Conservation (phyloP, 805 yeast genomes). For the Wickerhamomyces bisporus region DNA sequence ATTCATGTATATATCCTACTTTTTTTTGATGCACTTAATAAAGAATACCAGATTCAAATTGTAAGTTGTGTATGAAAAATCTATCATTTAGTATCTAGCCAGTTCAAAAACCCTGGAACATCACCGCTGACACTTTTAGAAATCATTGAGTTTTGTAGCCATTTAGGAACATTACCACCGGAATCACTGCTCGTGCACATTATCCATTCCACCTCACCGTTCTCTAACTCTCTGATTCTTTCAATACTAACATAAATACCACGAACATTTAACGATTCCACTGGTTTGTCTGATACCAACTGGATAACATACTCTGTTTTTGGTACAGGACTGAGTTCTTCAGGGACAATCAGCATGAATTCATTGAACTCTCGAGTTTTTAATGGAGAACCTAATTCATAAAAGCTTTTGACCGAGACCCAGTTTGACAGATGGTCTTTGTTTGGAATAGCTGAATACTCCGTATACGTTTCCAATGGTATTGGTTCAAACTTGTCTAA, state of each 20-base stretch:
- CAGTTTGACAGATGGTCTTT: constrained; percentile 16
- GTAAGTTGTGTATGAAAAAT: too few relatives aligned
- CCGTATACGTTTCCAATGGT: constrained; percentile 18
- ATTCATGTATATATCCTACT: too few relatives aligned
- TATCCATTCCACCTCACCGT: constrained; percentile 26
- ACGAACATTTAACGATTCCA: constrained; percentile 22
- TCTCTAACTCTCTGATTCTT: constrained; percentile 18
- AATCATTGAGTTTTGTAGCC: constrained; percentile 34
- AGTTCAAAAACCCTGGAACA: constrained; percentile 31
- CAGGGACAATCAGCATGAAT: constrained; percentile 27
- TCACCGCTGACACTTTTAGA: constrained; percentile 34
- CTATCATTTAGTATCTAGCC: constrained; percentile 15
- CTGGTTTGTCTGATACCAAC: constrained; percentile 24
- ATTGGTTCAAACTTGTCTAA: constrained; percentile 23
- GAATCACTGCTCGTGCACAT: constrained; percentile 37
- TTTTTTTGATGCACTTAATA: too few relatives aligned
- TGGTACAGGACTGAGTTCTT: constrained; percentile 10
- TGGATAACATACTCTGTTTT: constrained; percentile 29
- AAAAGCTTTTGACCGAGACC: constrained; percentile 28
- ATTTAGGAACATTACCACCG: constrained; percentile 36
- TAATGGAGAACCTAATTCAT: constrained; percentile 32
- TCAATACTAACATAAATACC: constrained; percentile 35
- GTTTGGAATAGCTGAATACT: constrained; percentile 6
- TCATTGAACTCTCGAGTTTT: constrained; percentile 33
- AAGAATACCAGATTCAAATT: too few relatives aligned